Conservation (phyloP, 441 rosid species). For the Adansonia grandidieri region DNA sequence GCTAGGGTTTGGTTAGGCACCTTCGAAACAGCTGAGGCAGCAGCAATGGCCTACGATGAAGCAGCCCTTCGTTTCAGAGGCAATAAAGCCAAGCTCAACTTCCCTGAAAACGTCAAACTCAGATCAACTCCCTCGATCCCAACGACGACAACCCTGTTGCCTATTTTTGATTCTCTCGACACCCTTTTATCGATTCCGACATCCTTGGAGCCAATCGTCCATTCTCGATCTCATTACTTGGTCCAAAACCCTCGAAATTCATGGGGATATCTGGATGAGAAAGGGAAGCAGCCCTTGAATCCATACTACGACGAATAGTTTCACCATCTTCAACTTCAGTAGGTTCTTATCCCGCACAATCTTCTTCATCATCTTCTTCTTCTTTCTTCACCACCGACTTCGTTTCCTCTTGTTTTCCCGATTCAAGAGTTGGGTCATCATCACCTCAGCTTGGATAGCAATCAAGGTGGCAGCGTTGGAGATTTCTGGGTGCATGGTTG, state of each 20-base stretch:
- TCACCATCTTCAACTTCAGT: constrained; percentile 33
- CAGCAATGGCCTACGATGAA: constrained; percentile 85
- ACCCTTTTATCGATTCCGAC: constrained; percentile 46
- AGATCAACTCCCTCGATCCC: constrained; percentile 24
- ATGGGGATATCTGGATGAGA: constrained; percentile 4
- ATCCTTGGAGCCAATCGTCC: constrained; percentile 31
- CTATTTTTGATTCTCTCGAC: constrained; percentile 39
- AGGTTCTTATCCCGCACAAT: constrained; percentile 28
- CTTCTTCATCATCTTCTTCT: constrained; percentile 28
- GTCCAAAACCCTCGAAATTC: constrained; percentile 28
- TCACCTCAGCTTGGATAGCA: constrained; percentile 24
- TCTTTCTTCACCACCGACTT: constrained; percentile 26
- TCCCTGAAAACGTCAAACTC: constrained; percentile 85
- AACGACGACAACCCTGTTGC: constrained; percentile 36
- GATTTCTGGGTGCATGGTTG: constrained; percentile 35
- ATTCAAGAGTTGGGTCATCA: background rate
- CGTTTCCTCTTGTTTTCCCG: constrained; percentile 22
- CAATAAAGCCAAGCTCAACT: constrained; percentile 90
- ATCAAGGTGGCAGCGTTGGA: constrained; percentile 28
- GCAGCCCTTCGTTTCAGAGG: constrained; percentile 90
- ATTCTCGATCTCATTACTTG: constrained; percentile 26
- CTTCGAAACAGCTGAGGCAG: constrained; percentile 81
- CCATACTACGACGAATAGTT: constrained; percentile 39
- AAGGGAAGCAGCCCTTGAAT: constrained; percentile 33
- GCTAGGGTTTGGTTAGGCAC: constrained; percentile 95